Conservation (phyloP, 2,329 filamentous ascomycete species). For the Claviceps digitariae region DNA sequence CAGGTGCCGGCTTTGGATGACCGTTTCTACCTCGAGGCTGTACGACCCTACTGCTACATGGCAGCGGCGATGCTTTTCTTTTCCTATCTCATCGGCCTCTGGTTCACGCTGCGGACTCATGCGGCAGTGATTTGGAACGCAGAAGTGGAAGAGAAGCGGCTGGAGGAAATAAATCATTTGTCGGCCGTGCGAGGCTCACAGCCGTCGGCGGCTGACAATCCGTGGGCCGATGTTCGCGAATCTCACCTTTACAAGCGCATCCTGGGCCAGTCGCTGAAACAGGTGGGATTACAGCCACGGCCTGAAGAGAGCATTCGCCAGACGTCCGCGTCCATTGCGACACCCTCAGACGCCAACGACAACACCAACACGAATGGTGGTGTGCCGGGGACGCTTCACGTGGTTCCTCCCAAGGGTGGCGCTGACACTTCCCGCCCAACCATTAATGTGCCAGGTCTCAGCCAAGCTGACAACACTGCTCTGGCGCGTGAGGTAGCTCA, state of each 20-base stretch:
- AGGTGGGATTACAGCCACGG: constrained; percentile 54
- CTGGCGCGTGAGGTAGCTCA: constrained; percentile 82
- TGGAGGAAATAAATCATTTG: constrained; percentile 34
- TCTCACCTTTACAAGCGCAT: constrained; percentile 88
- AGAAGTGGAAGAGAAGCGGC: constrained; percentile 65
- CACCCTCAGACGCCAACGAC: constrained; percentile 17
- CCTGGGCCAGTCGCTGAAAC: constrained; percentile 75
- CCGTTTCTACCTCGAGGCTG: constrained; percentile 78
- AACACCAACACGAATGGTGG: constrained; percentile 33
- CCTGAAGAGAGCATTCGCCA: constrained; percentile 31
- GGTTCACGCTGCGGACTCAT: constrained; percentile 92
- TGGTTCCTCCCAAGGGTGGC: constrained; percentile 59
- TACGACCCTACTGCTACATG: constrained; percentile 87
- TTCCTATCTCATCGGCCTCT: constrained; percentile 83
- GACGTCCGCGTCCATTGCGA: constrained; percentile 23
- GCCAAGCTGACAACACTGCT: constrained; percentile 66
- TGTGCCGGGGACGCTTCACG: constrained; percentile 43
- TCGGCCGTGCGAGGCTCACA: constrained; percentile 22
- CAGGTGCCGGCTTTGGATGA: constrained; percentile 75
- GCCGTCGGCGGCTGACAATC: constrained; percentile 29
- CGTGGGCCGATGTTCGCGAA: constrained; percentile 62
- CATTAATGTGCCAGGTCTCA: constrained; percentile 53
- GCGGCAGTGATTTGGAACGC: constrained; percentile 94
- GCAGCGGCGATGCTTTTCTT: constrained; percentile 76
- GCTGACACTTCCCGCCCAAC: constrained; percentile 27